A percentile compares a stretch with the other conserved stretches of the same genome.
Evolutionary conservation across 2,329 filamentous ascomycete species (phyloP).

Genomic region (Calonectria ilicicola): DNA sequence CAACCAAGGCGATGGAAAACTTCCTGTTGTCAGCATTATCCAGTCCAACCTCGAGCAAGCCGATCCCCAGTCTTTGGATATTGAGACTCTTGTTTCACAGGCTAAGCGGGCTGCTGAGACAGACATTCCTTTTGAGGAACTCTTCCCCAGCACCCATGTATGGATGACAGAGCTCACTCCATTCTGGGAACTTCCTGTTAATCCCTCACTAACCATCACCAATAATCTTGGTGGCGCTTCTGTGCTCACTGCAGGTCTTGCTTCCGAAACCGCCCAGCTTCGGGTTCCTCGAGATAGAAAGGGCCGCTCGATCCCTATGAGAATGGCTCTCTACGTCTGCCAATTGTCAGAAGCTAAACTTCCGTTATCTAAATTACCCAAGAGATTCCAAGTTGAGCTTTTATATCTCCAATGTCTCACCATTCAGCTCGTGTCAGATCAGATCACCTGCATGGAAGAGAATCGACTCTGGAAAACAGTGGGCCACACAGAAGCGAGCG

Average conservation of each 20-base stretch:
- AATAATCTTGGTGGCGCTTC: slow-evolving; percentile 78
- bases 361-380: slow-evolving; percentile 53
- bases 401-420: slow-evolving; percentile 65
- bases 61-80: slow-evolving; percentile 60
- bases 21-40: slow-evolving; percentile 63
- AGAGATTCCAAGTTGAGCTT: slow-evolving; percentile 60
- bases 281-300: slow-evolving; percentile 70
- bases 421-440: slow-evolving; percentile 64
- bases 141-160: slow-evolving; percentile 72
- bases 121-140: slow-evolving; percentile 49
- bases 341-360: slow-evolving; percentile 64
- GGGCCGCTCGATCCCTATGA: slow-evolving; percentile 78
- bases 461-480: slow-evolving; percentile 61
- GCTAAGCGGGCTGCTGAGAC: slow-evolving; percentile 49
- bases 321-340: slow-evolving; percentile 79
- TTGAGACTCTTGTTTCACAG: slow-evolving; percentile 66
- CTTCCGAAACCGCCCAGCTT: slow-evolving; percentile 36
- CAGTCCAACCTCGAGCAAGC: slow-evolving; percentile 66
- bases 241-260: slow-evolving; percentile 65
- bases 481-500: slow-evolving; percentile 48
- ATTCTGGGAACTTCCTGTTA: slow-evolving; percentile 64
- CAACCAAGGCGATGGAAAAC: slow-evolving; percentile 53
- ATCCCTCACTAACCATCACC: slow-evolving; percentile 78
- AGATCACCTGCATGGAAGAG: slow-evolving; percentile 59
- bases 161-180: slow-evolving; percentile 75